Evolutionary conservation across 2,329 filamentous ascomycete species (phyloP).

Genomic region (Dryadomyces quercus-mongolicae): DNA sequence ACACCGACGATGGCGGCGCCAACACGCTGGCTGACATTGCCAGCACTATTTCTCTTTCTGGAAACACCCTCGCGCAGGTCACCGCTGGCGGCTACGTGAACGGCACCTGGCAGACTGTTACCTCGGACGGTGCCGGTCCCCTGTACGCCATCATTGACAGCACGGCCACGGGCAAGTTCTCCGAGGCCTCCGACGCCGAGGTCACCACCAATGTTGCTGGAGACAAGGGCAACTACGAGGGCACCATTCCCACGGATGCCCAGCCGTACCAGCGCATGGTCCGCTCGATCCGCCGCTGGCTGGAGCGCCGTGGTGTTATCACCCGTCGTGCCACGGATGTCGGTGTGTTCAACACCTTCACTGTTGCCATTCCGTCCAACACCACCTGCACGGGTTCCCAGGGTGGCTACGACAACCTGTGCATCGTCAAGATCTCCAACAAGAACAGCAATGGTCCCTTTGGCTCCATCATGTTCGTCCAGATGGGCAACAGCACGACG

Average conservation of each 20-base stretch:
- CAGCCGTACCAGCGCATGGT: not conserved
- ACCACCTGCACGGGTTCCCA: conserved; percentile 48
- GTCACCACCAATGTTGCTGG: conserved; percentile 39
- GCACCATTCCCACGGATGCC: not conserved
- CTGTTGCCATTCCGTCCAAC: conserved; percentile 39
- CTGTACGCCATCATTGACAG: conserved; percentile 54
- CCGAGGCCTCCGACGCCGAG: conserved; percentile 31
- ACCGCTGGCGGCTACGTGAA: conserved; percentile 40
- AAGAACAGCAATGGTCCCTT: conserved; percentile 48
- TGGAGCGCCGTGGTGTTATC: not conserved
- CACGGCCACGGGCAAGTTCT: conserved; percentile 42
- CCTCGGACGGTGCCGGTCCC: conserved; percentile 51
- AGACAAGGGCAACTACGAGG: not conserved
- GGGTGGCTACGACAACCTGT: conserved; percentile 45
- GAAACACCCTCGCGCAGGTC: conserved; percentile 45
- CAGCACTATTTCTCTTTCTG: conserved; percentile 45
- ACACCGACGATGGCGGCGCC: conserved; percentile 44
- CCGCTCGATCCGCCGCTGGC: not conserved
- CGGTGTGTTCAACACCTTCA: conserved; percentile 26
- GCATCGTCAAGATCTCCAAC: conserved; percentile 52
- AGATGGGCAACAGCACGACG: conserved; percentile 7
- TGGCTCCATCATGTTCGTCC: conserved; percentile 30
- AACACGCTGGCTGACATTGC: conserved; percentile 23
- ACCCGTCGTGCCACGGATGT: conserved; percentile 1
- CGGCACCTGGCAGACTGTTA: conserved; percentile 58